Percentiles rank a stretch among this genome's conserved stretches.
These are phyloP conservation scores for Fusarium anthophilum DNA, from an alignment of 2,329 filamentous ascomycete genomes.

Conservation along the genomic window DNA sequence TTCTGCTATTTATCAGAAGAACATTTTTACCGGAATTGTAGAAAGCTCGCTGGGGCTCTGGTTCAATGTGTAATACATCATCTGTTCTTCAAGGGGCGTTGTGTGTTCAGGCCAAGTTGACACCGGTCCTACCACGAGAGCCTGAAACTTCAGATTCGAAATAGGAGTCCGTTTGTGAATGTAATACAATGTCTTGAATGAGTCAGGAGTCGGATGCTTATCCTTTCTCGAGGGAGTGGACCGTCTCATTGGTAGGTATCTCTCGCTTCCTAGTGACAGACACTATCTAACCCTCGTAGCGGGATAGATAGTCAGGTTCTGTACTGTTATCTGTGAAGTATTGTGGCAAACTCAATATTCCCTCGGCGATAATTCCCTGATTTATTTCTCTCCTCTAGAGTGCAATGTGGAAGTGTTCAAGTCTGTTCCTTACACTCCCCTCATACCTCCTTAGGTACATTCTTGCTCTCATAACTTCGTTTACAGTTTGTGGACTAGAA, in stretches of 20 bases:
- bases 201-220: not conserved
- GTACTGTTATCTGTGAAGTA: not conserved
- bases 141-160: not conserved
- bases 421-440: accelerated
- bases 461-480: not conserved
- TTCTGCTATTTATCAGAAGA: accelerated
- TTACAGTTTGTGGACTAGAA: not conserved
- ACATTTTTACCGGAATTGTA: accelerated
- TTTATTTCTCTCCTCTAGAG: not conserved
- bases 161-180: not conserved
- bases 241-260: not conserved
- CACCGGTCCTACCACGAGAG: slow-evolving; percentile 11
- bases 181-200: not conserved
- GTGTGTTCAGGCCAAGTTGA: slow-evolving; percentile 3
- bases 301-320: too few relatives aligned
- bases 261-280: not conserved
- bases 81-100: accelerated
- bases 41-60: too few relatives aligned
- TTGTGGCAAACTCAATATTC: not conserved
- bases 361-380: accelerated
- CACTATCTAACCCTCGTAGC: not conserved
- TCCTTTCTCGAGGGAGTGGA: not conserved
- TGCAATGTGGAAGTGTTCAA: not conserved
- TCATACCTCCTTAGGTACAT: accelerated
- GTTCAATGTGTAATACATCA: too few relatives aligned